A percentile compares a stretch with the other conserved stretches of the same genome.
These are phyloP conservation scores for Aspergillus kassunensis DNA, from an alignment of 495 filamentous ascomycete species.

Conservation along the genomic window DNA sequence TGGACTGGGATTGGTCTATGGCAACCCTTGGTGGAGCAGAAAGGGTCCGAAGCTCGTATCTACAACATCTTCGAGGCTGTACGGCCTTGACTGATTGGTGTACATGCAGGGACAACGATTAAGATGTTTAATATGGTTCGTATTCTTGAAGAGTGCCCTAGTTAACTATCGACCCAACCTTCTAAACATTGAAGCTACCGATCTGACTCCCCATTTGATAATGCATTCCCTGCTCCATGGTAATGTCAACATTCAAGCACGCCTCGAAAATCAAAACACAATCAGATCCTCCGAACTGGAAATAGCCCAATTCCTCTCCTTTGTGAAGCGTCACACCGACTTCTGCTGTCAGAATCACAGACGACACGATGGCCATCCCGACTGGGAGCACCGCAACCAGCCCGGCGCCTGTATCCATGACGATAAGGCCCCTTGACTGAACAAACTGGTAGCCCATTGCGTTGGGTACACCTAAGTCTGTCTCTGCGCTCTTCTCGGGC, in stretches of 20 bases:
- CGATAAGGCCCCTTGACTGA: neutral
- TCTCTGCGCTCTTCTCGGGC: too few species aligned
- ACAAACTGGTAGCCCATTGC: constrained; percentile 4
- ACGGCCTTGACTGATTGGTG: too few species aligned
- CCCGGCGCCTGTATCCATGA: constrained; percentile 11
- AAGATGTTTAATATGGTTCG: too few species aligned
- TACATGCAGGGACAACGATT: too few species aligned
- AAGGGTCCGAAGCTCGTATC: too few species aligned
- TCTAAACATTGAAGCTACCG: neutral
- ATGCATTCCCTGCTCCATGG: neutral
- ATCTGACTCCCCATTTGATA: constrained; percentile 6
- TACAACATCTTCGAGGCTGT: too few species aligned
- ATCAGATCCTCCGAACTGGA: constrained; percentile 43
- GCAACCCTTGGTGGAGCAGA: too few species aligned
- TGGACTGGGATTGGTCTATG: too few species aligned
- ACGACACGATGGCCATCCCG: constrained; percentile 40
- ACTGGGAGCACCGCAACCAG: constrained; percentile 38
- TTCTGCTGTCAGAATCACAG: constrained; percentile 30
- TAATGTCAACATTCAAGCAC: neutral
- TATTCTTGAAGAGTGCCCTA: too few species aligned
- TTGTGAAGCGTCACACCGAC: constrained; percentile 26
- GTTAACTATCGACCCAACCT: too few species aligned
- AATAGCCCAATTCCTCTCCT: constrained; percentile 37
- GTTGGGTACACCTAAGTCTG: neutral
- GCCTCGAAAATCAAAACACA: constrained; percentile 32